A percentile compares a stretch with the other conserved stretches of the same genome.
These are phyloP conservation scores for Nasturtium officinale DNA, from an alignment of 345 rosid species.

Conservation along the genomic window DNA sequence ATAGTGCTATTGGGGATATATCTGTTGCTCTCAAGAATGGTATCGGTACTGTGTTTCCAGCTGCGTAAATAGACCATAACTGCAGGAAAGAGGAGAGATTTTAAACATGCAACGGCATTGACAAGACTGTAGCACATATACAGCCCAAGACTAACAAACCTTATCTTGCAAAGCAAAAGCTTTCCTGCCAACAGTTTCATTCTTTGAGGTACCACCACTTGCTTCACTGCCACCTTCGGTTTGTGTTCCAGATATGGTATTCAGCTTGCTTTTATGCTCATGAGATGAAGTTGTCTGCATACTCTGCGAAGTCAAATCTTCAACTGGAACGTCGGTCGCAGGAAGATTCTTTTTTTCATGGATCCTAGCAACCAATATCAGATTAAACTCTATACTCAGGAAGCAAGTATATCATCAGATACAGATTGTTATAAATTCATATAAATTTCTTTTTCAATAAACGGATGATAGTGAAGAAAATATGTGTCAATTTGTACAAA, in stretches of 20 bases:
- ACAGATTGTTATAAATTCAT: not conserved
- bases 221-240: conserved; percentile 51
- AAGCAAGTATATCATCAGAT: conserved; percentile 16
- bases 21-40: conserved; percentile 98
- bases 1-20: conserved; percentile 94
- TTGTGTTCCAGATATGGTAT: conserved; percentile 46
- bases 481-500: not conserved
- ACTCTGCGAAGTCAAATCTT: conserved; percentile 45
- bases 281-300: conserved; percentile 33
- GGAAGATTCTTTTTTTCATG: conserved; percentile 47
- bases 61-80: conserved; percentile 97
- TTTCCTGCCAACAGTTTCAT: conserved; percentile 71
- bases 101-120: not conserved
- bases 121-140: not conserved
- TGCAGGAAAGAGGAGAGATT: conserved; percentile 44
- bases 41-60: conserved; percentile 97
- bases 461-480: not conserved
- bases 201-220: conserved; percentile 54
- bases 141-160: conserved; percentile 48
- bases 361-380: conserved; percentile 46
- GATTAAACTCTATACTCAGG: conserved; percentile 9
- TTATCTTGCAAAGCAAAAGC: conserved; percentile 94
- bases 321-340: conserved; percentile 43
- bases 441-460: conserved; percentile 2
- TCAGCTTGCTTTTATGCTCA: conserved; percentile 50